Evolutionary conservation across 2,329 filamentous ascomycete genomes (phyloP), one percentile per base, ranked within the genome.

Genomic region (Diaporthe sp.): DNA sequence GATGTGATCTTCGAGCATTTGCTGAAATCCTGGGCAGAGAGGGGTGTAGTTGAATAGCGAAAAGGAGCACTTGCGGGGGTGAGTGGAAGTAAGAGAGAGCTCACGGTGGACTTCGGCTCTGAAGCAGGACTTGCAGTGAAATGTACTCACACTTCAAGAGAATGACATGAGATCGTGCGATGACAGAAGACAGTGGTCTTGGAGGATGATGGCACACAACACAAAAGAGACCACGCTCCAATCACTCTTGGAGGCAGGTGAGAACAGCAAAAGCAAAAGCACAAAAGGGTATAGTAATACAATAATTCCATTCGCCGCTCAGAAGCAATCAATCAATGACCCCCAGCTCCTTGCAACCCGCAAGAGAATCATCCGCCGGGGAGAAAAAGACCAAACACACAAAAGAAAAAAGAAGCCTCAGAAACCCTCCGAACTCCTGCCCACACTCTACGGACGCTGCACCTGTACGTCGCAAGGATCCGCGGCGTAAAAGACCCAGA

Each of bases 391-490:
- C 47, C n/a, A 68, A 39, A 51, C 8, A 8, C 49, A 42, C n/a
- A 42, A 60, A 6, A 22, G 20, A 47, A 22, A n/a, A 34, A 2
- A 44, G 1, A 25, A 44, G 8, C n/a, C 25, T 31, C 60, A 47
- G 9, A 6, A 47, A 47, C 60, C 28, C 39, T 25, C 67, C 13
- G 12, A 67, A 65, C 25, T 47, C 39, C 15, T 47, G 25, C 25
- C 28, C 25, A 10, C 9, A 3, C 13, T 55, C 25, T 55, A 55
- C 0, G 25, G n/a, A 1, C 12, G 25, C n/a, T 28, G 53, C 2
- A 34, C 28, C 31, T 37, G 31, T 0, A 13, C 17, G 34, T 51
- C 63, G n/a, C 76, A 77, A 10, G 76, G 76, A 15, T 77, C 76
- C 1, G 20, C 7, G 3, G 17, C 49, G 25, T 49, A 77, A 10